phyloP scores from a whole-genome alignment of 805 yeast genomes.

The Diddensiella caesifluorescens region DNA sequence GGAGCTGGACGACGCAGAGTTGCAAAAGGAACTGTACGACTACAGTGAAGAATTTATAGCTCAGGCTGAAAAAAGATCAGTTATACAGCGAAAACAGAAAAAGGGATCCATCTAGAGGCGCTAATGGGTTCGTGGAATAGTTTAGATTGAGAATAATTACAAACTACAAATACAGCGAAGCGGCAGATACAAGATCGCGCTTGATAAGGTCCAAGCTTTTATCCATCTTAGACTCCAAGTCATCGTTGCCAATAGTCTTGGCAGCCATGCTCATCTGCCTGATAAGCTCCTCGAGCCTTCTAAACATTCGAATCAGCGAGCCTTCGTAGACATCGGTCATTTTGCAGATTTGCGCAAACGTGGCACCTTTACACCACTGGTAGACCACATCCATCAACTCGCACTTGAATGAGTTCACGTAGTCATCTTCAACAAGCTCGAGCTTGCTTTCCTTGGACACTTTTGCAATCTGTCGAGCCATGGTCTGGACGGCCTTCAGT shows the following conservation, averaged over 20 bases:
- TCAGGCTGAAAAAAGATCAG: conserved; percentile 63
- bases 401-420: conserved; percentile 84
- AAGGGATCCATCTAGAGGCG: conserved; percentile 16
- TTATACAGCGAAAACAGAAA: conserved; percentile 53
- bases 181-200: conserved; percentile 95
- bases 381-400: conserved; percentile 96
- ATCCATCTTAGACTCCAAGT: conserved; percentile 83
- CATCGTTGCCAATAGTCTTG: conserved; percentile 86
- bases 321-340: conserved; percentile 99
- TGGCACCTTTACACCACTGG: conserved; percentile 95
- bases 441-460: conserved; percentile 84
- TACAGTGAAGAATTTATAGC: conserved; percentile 55
- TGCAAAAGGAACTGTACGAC: conserved; percentile 58
- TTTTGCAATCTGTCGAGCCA: conserved; percentile 88
- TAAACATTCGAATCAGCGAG: conserved; percentile 87
- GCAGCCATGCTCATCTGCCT: conserved; percentile 90
- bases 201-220: conserved; percentile 79
- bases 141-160: not conserved
- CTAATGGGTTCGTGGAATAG: not conserved
- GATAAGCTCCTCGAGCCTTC: conserved; percentile 87
- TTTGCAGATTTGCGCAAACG: conserved; percentile 94
- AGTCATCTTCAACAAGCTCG: conserved; percentile 86
- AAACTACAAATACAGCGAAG: conserved; percentile 66
- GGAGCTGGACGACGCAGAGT: conserved; percentile 57
- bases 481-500: conserved; percentile 76